Evolutionary conservation across 768 basidiomycete genomes (phyloP).

Genomic region (Panaeolus papilionaceus): DNA sequence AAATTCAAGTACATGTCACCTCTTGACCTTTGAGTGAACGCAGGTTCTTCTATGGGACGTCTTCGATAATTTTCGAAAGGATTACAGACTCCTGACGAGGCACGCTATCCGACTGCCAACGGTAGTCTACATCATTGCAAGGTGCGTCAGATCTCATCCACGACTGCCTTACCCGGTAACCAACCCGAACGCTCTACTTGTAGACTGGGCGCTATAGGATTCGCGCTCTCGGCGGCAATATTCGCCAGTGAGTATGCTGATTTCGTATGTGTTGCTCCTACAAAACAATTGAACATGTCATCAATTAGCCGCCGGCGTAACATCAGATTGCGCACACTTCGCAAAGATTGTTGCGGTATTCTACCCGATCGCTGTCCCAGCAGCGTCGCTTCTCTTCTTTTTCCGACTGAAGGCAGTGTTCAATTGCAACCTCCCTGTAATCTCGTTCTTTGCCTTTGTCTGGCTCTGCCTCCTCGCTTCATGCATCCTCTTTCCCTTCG

Average conservation of each 20-base stretch:
- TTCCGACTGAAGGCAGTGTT: slow-evolving; percentile 36
- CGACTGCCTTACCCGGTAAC: background rate
- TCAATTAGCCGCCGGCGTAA: slow-evolving; percentile 11
- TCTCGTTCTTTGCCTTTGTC: slow-evolving; percentile 33
- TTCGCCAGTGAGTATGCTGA: background rate
- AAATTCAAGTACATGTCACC: background rate
- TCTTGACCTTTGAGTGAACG: background rate
- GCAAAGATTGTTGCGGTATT: slow-evolving; percentile 20
- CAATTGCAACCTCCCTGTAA: slow-evolving; percentile 27
- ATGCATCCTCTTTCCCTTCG: slow-evolving; percentile 32
- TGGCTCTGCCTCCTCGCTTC: slow-evolving; percentile 37
- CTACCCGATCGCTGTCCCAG: slow-evolving; percentile 30
- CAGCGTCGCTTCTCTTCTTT: slow-evolving; percentile 35
- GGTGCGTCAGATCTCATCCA: background rate
- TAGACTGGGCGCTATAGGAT: background rate
- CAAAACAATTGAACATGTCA: background rate
- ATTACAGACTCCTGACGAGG: background rate
- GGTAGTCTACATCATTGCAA: background rate
- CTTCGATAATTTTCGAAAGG: background rate
- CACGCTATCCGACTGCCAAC: background rate
- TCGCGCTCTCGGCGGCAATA: background rate
- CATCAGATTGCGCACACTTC: slow-evolving; percentile 12
- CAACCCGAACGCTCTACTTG: background rate
- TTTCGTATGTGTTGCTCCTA: background rate
- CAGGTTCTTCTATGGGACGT: background rate